These are phyloP conservation scores for Neopestalotiopsis rosae DNA, from an alignment of 2,329 filamentous ascomycete genomes.

Conservation along the genomic window DNA sequence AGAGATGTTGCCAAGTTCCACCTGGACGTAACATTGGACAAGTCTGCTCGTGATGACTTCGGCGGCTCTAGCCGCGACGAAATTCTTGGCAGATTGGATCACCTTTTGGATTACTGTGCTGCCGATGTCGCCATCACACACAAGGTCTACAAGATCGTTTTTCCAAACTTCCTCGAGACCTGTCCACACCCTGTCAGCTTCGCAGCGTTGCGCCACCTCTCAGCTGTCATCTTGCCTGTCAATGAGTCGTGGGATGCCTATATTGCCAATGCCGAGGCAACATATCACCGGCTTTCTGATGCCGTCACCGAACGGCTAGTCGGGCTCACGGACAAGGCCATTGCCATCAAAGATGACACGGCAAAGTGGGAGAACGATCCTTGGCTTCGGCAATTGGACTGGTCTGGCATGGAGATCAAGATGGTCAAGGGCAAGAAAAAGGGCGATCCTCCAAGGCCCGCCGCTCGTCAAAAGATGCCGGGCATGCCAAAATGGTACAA, in stretches of 20 bases:
- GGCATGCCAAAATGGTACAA: slow-evolving; percentile 98
- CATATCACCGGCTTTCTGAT: slow-evolving; percentile 76
- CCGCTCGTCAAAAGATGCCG: slow-evolving; percentile 86
- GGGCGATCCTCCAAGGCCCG: slow-evolving; percentile 75
- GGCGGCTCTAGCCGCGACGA: slow-evolving; percentile 77
- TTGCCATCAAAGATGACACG: slow-evolving; percentile 73
- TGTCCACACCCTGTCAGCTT: slow-evolving; percentile 98
- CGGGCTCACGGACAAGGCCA: slow-evolving; percentile 75
- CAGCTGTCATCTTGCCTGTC: slow-evolving; percentile 89
- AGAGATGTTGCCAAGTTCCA: slow-evolving; percentile 97
- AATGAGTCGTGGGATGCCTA: slow-evolving; percentile 89
- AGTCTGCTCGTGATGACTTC: slow-evolving; percentile 85
- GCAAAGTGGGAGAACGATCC: slow-evolving; percentile 79
- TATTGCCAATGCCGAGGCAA: slow-evolving; percentile 81
- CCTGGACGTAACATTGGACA: slow-evolving; percentile 89
- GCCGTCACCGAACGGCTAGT: slow-evolving; percentile 80
- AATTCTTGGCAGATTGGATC: slow-evolving; percentile 74
- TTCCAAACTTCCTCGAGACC: slow-evolving; percentile 84
- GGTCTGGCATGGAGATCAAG: slow-evolving; percentile 89
- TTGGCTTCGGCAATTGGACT: slow-evolving; percentile 93
- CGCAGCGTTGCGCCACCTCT: slow-evolving; percentile 89
- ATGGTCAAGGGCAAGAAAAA: slow-evolving; percentile 95
- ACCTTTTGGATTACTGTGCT: slow-evolving; percentile 91
- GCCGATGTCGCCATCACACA: slow-evolving; percentile 94
- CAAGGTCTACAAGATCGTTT: slow-evolving; percentile 90